Base-by-base conservation (phyloP, 805 yeast genomes). In the Jamesozyma piceae region DNA sequence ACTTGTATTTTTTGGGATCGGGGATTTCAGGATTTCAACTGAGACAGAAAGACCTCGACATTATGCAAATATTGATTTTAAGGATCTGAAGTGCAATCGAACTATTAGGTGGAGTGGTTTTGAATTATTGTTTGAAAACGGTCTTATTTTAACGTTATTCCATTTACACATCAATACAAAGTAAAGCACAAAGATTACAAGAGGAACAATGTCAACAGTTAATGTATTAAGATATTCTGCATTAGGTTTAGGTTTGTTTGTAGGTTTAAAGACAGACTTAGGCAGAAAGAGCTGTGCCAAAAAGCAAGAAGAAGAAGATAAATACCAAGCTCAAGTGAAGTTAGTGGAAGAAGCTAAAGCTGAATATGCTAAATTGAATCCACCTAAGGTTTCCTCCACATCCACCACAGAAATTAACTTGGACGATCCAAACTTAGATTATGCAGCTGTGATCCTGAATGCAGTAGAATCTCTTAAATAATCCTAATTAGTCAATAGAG, bases 191-290 rank as follows among this genome's bases (percentile, higher is more conserved):
- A 24, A 24, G n/a, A n/a, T n/a, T n/a, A n/a, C n/a, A n/a, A 20
- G 19, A 20, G 28, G 33, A 13, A 39, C 15, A 4, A 73, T 73
- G 78, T 72, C 77, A 41, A 67, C 76, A 42, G 62, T 69, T 43
- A 74, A 74, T 65, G 78, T 89, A 60, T 77, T 89, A 62, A 86
- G 97, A 80, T 90, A 92, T 80, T 72, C 95, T 53, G 82, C 94
- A 43, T 75, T 90, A 53, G 90, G 84, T 42, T 77, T 86, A 54
- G 98, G 98, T 66, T 71, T 89, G 45, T 73, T 77, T 48, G 86
- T 85, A 69, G 98, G 98, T 55, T 84, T 87, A 51, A 74, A 74
- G 65, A 95, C 87, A 73, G 84, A 94, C 67, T 69, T 75, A 60
- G 65, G 73, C 42, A 73, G 87, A 56, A 78, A 80, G 56, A 57